phyloP scores from a whole-genome alignment of 208 protist genomes.

The Trypanosomatidae sp. region DNA sequence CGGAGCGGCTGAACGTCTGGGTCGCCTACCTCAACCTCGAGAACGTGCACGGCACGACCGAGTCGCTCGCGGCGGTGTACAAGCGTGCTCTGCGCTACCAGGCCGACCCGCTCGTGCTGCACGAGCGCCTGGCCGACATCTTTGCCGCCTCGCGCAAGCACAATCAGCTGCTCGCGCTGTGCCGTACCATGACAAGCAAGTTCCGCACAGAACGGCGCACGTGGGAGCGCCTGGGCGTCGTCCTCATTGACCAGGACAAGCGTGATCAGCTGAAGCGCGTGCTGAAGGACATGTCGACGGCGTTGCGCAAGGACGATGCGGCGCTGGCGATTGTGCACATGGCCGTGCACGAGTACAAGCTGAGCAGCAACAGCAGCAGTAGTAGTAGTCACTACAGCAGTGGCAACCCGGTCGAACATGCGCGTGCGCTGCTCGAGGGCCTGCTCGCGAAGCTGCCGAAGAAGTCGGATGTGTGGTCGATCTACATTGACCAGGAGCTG shows the following conservation, averaged over 20 bases:
- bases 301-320: constrained; percentile 43
- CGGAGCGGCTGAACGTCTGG: constrained; percentile 89
- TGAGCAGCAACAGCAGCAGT: no score
- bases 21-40: constrained; percentile 91
- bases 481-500: constrained; percentile 83
- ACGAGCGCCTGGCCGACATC: constrained; percentile 83
- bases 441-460: constrained; percentile 79
- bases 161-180: constrained; percentile 70
- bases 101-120: constrained; percentile 34
- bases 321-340: constrained; percentile 51
- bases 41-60: constrained; percentile 82
- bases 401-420: constrained; percentile 76
- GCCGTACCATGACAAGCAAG: constrained; percentile 71
- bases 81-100: constrained; percentile 61
- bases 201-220: constrained; percentile 47
- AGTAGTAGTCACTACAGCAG: no score
- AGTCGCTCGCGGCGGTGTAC: constrained; percentile 82
- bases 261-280: constrained; percentile 77
- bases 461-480: constrained; percentile 82
- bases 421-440: constrained; percentile 82
- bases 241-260: constrained; percentile 65
- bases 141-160: constrained; percentile 56
- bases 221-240: constrained; percentile 72
- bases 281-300: constrained; percentile 67
- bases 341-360: constrained; percentile 73